Conservation (phyloP, 352 stramenopile genomes). For the Hyaloperonospora brassicae region DNA sequence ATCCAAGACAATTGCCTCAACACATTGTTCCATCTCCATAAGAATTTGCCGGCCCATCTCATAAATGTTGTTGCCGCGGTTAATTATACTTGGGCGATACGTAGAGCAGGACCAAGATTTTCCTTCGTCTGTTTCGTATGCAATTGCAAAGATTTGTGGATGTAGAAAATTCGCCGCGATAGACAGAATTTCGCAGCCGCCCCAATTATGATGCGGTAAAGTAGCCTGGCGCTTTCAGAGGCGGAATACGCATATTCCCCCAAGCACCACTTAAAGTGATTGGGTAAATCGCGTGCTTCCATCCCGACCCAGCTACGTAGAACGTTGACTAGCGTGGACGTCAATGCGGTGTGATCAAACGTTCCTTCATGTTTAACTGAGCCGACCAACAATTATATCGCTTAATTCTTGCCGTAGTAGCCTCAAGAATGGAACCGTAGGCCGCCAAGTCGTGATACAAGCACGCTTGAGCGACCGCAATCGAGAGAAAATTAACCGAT, state of each 20-base stretch:
- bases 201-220: no score
- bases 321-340: background rate
- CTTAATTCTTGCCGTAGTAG: background rate
- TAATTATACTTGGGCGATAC: no score
- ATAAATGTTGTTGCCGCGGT: no score
- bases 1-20: no score
- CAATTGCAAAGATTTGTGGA: no score
- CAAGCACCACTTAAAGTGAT: background rate
- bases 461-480: background rate
- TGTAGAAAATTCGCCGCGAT: no score
- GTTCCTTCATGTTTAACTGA: background rate
- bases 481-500: background rate
- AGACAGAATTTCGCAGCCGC: no score
- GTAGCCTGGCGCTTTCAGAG: no score
- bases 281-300: background rate
- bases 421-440: background rate
- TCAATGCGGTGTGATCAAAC: background rate
- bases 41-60: no score
- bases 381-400: background rate
- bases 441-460: background rate
- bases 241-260: slow-evolving; percentile 6
- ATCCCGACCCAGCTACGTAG: background rate
- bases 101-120: no score
- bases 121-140: no score
- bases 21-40: no score